Conservation (phyloP, 2,329 filamentous ascomycete species). For the Sclerotinia nivalis region DNA sequence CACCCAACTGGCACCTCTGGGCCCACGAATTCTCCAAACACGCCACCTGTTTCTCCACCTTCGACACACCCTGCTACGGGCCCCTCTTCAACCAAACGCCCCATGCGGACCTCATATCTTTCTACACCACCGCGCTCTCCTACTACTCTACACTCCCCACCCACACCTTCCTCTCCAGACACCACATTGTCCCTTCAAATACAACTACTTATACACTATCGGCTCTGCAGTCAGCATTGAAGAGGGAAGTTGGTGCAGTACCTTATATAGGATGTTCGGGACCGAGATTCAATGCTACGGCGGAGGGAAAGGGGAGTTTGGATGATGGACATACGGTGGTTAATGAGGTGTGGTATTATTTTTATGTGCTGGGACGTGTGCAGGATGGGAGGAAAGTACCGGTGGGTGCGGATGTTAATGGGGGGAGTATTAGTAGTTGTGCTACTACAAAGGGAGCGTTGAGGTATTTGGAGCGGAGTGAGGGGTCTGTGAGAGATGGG, state of each 20-base stretch:
- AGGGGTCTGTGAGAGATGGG: constrained; percentile 6
- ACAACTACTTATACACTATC: constrained; percentile 55
- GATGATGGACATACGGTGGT: constrained; percentile 60
- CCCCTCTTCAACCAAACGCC: constrained; percentile 44
- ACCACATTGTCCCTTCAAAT: constrained; percentile 59
- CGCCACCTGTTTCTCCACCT: constrained; percentile 66
- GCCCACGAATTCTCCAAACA: constrained; percentile 69
- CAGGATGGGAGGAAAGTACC: constrained; percentile 47
- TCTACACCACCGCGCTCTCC: constrained; percentile 49
- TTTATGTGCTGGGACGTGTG: constrained; percentile 58
- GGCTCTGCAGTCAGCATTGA: constrained; percentile 54
- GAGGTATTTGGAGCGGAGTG: constrained; percentile 54
- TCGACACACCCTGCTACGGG: constrained; percentile 65
- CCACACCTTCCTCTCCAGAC: constrained; percentile 57
- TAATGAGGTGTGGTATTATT: constrained; percentile 67
- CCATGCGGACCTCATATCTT: constrained; percentile 4
- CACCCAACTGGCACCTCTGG: constrained; percentile 61
- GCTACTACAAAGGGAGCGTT: constrained; percentile 55
- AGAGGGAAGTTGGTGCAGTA: constrained; percentile 51
- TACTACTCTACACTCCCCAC: constrained; percentile 62
- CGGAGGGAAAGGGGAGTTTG: constrained; percentile 52
- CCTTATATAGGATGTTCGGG: constrained; percentile 65
- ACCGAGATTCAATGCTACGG: constrained; percentile 60
- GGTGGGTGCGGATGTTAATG: constrained; percentile 46
- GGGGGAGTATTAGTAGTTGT: constrained; percentile 54